These are phyloP conservation scores for Alternaria incomplexa DNA, from an alignment of 2,329 filamentous ascomycete genomes.

Conservation along the genomic window DNA sequence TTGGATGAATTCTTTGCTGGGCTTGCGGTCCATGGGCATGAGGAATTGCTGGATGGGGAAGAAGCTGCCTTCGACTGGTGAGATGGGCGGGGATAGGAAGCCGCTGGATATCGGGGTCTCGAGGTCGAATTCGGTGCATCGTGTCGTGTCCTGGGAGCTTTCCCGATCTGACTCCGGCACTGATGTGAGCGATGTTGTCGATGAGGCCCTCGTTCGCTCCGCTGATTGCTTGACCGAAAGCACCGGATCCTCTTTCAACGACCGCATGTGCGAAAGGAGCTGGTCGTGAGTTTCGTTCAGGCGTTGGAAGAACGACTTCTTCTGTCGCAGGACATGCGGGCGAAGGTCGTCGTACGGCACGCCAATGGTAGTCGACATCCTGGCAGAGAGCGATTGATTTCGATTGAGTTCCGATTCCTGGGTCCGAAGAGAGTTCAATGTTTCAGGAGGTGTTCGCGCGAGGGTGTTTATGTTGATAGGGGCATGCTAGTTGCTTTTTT, in stretches of 20 bases:
- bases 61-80: constrained; percentile 7
- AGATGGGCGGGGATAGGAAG: constrained; percentile 4
- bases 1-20: constrained; percentile 4
- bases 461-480: constrained; percentile 10
- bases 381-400: background rate
- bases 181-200: constrained; percentile 7
- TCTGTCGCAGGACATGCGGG: constrained; percentile 10
- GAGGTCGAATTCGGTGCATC: constrained; percentile 2
- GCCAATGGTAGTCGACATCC: constrained; percentile 21
- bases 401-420: background rate
- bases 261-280: constrained; percentile 17
- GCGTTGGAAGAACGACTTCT: constrained; percentile 23
- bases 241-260: constrained; percentile 3
- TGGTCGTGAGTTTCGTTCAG: constrained; percentile 17
- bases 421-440: background rate
- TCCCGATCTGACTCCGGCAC: constrained; percentile 8
- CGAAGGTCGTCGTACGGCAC: constrained; percentile 13
- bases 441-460: background rate
- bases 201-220: constrained; percentile 7
- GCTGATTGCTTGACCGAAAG: background rate
- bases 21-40: constrained; percentile 8
- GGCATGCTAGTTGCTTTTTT: constrained; percentile 9
- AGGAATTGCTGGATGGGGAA: constrained; percentile 12
- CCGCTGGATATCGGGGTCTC: constrained; percentile 1
- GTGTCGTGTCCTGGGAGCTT: constrained; percentile 2